Evolutionary conservation across 176 grass and related monocot species (phyloP).

Genomic region (Neostapfia colusana): DNA sequence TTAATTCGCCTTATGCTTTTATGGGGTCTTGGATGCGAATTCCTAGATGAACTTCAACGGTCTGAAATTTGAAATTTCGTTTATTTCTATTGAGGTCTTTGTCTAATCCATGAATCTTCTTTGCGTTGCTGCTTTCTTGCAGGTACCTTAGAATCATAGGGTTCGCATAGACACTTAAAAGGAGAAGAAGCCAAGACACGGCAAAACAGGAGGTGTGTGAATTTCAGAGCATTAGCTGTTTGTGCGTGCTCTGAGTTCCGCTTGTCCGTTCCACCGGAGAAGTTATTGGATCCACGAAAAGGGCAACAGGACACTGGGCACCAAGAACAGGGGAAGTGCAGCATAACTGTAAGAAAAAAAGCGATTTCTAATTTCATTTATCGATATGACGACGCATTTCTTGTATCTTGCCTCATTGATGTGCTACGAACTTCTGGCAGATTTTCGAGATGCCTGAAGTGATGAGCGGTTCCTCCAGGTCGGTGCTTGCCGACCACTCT

Average conservation of each 20-base stretch:
- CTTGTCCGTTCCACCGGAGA: neutral
- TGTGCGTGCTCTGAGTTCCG: neutral
- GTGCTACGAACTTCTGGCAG: conserved; percentile 5
- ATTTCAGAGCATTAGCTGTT: neutral
- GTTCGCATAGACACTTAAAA: neutral
- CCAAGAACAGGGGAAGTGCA: conserved; percentile 8
- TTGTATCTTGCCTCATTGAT: conserved; percentile 15
- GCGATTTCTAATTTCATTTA: neutral
- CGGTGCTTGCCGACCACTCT: conserved; percentile 28
- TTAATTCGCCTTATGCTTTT: neutral
- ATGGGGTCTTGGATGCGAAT: neutral
- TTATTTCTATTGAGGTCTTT: neutral
- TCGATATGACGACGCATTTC: neutral
- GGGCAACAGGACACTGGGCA: neutral
- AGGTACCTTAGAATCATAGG: neutral
- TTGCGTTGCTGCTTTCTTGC: conserved; percentile 13
- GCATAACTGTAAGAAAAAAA: conserved; percentile 23
- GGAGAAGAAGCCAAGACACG: neutral
- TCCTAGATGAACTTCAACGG: neutral
- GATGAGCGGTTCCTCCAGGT: conserved; percentile 42
- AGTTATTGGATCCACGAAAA: conserved; percentile 11
- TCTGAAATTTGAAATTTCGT: neutral
- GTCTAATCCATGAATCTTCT: neutral
- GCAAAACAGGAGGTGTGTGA: neutral
- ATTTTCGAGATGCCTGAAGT: conserved; percentile 52